phyloP scores from a whole-genome alignment of 257 asterid genomes.

The Solanum pennellii region DNA sequence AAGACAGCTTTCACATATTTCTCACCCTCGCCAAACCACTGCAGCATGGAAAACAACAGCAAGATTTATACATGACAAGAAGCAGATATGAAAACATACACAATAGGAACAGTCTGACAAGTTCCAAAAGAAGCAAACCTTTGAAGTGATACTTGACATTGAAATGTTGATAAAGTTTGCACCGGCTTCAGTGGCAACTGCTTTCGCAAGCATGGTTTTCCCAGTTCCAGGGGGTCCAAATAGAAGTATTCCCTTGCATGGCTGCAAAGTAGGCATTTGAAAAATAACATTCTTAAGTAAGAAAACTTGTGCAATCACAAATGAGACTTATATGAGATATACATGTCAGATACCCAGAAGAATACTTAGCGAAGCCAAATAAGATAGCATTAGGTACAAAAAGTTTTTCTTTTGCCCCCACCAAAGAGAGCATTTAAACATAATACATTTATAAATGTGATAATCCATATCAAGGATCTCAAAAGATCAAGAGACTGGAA shows the following conservation, averaged over 20 bases:
- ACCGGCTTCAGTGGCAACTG: slow-evolving; percentile 93
- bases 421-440: neutral
- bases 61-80: neutral
- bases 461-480: neutral
- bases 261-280: slow-evolving; percentile 31
- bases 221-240: slow-evolving; percentile 95
- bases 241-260: slow-evolving; percentile 84
- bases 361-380: neutral
- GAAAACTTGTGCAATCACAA: neutral
- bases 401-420: neutral
- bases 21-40: slow-evolving; percentile 97
- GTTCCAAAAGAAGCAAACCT: slow-evolving; percentile 25
- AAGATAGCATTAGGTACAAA: neutral
- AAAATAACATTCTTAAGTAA: neutral
- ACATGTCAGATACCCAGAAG: neutral
- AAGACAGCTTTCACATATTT: slow-evolving; percentile 87
- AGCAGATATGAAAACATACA: neutral
- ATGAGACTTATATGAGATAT: neutral
- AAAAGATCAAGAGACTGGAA: neutral
- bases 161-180: slow-evolving; percentile 88
- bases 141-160: slow-evolving; percentile 87
- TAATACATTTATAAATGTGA: neutral
- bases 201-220: slow-evolving; percentile 90
- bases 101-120: neutral
- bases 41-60: slow-evolving; percentile 8